Evolutionary conservation across 148 eudicot species (phyloP), one percentile per base, ranked within the genome.

Genomic region (Persicaria maculosa): DNA sequence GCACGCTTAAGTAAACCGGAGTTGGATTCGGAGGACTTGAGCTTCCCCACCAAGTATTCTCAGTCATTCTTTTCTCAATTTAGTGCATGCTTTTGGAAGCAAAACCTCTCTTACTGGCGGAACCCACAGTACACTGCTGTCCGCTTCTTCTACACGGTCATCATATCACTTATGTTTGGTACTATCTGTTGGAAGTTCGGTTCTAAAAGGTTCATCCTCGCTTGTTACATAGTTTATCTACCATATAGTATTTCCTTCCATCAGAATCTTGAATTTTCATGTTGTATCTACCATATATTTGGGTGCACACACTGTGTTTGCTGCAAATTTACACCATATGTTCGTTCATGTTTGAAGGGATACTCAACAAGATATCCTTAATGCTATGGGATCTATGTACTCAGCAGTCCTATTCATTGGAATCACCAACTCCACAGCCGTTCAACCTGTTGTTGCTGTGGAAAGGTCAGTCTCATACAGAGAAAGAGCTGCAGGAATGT

Each of bases 321-420:
- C 46, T 74, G 22, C 44, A n/a, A 44, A 8, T 67, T 67, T 44
- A 31, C 44, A 43, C 6, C 70, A 10, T 9, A 31, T 65, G 71
- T 36, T 67, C 4, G 12, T 59, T 57, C 62, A 57, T 57, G 62
- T 43, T 46, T 11, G 57, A 79, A 93, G 98, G 86, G 86, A 80
- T 52, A 87, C 91, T 2, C 96, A 93, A 68, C 98, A 90, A 82
- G 98, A 93, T 70, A 90, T 93, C 72, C 86, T 82, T 5, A 93
- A 93, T 74, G 98, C 98, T 7, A 90, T 93, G 98, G 98, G 98
- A 79, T 90, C 98, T 15, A 90, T 93, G 96, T 93, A 90, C 80
- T 82, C 98, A 62, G 98, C 98, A 19, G 93, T 93, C 72, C 76
- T 93, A 50, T 93, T 93, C 50, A 93, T 93, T 6, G 98, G 98